Evolutionary conservation across 1,139 yeast genomes (phyloP).

Genomic region (Debaryomyces singareniensis): DNA sequence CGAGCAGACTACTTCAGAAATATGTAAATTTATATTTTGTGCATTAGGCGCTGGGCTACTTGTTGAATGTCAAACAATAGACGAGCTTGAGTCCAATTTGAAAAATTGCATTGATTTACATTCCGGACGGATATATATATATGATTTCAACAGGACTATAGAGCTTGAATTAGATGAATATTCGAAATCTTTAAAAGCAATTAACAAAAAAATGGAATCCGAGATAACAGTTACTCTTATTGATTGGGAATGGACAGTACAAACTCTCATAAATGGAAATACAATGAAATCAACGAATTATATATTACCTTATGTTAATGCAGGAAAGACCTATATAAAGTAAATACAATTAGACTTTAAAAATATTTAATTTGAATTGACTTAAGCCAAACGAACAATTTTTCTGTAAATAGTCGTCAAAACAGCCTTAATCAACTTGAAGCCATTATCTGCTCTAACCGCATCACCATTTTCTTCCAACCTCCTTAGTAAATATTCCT

Average conservation of each 20-base stretch:
- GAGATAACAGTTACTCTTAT: conserved; percentile 23
- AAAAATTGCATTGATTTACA: neutral
- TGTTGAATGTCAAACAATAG: conserved; percentile 6
- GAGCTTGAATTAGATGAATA: too few species aligned
- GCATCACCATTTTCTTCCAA: conserved; percentile 97
- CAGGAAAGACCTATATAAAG: conserved; percentile 3
- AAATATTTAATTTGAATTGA: too few species aligned
- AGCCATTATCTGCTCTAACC: conserved; percentile 81
- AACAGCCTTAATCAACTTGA: conserved; percentile 62
- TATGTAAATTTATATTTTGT: conserved; percentile 40
- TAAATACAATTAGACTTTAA: too few species aligned
- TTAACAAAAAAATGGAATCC: neutral
- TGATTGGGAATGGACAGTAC: conserved; percentile 74
- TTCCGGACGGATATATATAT: conserved; percentile 13
- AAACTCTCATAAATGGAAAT: conserved; percentile 52
- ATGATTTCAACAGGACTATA: conserved; percentile 17
- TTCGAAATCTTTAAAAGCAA: conserved; percentile 1
- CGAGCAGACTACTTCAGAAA: conserved; percentile 21
- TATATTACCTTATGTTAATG: too few species aligned
- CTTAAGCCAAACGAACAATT: conserved; percentile 18
- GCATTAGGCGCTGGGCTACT: conserved; percentile 39
- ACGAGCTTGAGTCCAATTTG: neutral
- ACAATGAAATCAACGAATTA: too few species aligned
- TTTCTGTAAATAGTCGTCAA: conserved; percentile 37
- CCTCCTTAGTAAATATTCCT: conserved; percentile 84